Conservation (phyloP, 495 filamentous ascomycete species). For the Trichoderma parareesei region DNA sequence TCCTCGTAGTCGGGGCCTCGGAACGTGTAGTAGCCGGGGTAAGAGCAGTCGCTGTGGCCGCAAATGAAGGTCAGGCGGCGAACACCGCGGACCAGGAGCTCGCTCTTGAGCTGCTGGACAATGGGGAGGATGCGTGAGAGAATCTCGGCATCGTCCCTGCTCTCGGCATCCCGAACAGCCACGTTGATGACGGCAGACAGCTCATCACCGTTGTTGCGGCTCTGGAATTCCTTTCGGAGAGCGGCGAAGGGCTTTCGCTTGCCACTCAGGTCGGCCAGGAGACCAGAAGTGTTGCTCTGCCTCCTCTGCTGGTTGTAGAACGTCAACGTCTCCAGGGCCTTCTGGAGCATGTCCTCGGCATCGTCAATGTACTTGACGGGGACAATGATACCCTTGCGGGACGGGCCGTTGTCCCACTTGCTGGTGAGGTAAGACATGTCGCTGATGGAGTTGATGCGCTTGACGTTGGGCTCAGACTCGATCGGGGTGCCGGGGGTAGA, state of each 20-base stretch:
- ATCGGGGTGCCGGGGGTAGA: slow-evolving; percentile 82
- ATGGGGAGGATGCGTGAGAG: slow-evolving; percentile 63
- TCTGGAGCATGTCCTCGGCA: slow-evolving; percentile 71
- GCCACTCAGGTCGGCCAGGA: slow-evolving; percentile 65
- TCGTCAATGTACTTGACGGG: slow-evolving; percentile 91
- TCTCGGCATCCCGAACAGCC: slow-evolving; percentile 84
- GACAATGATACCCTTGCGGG: slow-evolving; percentile 89
- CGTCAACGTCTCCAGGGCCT: slow-evolving; percentile 78
- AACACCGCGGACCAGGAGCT: slow-evolving; percentile 69
- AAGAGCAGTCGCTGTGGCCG: slow-evolving; percentile 86
- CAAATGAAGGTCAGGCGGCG: slow-evolving; percentile 94
- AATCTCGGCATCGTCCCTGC: slow-evolving; percentile 74
- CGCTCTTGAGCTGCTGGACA: slow-evolving; percentile 74
- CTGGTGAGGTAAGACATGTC: slow-evolving; percentile 83
- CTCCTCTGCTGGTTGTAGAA: slow-evolving; percentile 37
- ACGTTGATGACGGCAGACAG: slow-evolving; percentile 87
- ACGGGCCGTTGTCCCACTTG: slow-evolving; percentile 60
- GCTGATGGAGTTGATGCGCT: slow-evolving; percentile 85
- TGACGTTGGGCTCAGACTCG: slow-evolving; percentile 46
- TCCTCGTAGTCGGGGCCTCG: slow-evolving; percentile 82
- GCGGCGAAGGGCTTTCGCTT: slow-evolving; percentile 55
- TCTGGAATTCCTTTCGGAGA: slow-evolving; percentile 38
- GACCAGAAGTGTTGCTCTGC: slow-evolving; percentile 27
- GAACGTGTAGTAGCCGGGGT: slow-evolving; percentile 97
- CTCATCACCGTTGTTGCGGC: slow-evolving; percentile 40